Base-by-base conservation (phyloP, 177 flowering plant genomes). In the Vitis hybrid region DNA sequence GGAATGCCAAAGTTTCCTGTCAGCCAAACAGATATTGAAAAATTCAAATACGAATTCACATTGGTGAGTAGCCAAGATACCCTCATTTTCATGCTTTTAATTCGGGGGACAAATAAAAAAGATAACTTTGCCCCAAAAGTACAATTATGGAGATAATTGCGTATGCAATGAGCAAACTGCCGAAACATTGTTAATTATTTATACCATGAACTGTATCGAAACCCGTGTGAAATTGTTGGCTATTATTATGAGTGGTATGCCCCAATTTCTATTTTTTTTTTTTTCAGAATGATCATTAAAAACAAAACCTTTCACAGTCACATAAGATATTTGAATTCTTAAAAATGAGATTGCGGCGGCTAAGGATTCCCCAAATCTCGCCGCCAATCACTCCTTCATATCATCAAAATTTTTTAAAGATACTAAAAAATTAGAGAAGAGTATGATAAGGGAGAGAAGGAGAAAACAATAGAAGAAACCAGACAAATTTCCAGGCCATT, bases 361-460 rank as follows among this genome's bases (percentile, higher is more conserved):
- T 70, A 66, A 52, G 39, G 29, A 62, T 74, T 66, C 82, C 85
- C 72, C 75, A 74, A 81, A 78, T 85, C 85, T 72, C 81, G 82
- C 86, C 86, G 55, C 77, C 82, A 78, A 83, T 85, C 78, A 77
- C 86, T 80, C 85, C n/a, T 5, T 12, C 3, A 31, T 1, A 62
- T 18, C 22, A 49, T 50, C 15, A 7, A 49, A 10, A 0, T 13
- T 1, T 2, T 60, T 13, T 29, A 29, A 29, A 29, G 14, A 60
- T n/a, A 29, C 1, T 2, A 64, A 48, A 64, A 50, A 15, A 39
- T 45, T 16, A 7, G 22, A 18, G 3, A 51, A 12, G 50, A 20
- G 19, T 12, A 15, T 29, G 5, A 9, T 55, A 18, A 5, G 58
- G 19, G n/a, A 55, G 16, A 14, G 19, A 11, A 55, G 58, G 58